A percentile compares a stretch with the other conserved stretches of the same genome.
phyloP scores from a whole-genome alignment of 2,329 filamentous ascomycete genomes.

The Arthrobotrys iridis region DNA sequence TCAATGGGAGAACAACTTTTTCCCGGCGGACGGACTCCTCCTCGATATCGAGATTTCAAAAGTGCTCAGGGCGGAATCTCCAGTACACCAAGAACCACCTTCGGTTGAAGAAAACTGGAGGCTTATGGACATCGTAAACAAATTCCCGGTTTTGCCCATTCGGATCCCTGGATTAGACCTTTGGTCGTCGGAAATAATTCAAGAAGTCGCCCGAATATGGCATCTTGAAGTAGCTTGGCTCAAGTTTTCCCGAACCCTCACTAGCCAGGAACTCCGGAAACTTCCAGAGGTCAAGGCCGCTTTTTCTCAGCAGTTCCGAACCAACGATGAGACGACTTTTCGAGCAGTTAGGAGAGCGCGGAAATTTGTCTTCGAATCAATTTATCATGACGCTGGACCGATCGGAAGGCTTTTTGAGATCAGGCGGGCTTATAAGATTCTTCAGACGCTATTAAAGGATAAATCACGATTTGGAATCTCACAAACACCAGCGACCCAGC shows the following conservation, averaged over 20 bases:
- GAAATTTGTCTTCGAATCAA: slow-evolving; percentile 7
- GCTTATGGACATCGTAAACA: slow-evolving; percentile 6
- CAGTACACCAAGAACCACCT: background rate
- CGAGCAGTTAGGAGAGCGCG: slow-evolving; percentile 4
- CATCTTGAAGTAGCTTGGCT: slow-evolving; percentile 30
- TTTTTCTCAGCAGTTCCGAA: slow-evolving; percentile 11
- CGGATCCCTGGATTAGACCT: slow-evolving; percentile 14
- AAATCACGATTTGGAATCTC: background rate
- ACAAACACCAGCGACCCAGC: slow-evolving; percentile 10
- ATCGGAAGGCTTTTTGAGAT: slow-evolving; percentile 27
- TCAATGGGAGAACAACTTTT: background rate
- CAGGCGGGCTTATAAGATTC: slow-evolving; percentile 7
- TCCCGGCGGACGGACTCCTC: background rate
- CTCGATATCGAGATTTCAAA: slow-evolving; percentile 23
- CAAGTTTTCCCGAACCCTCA: slow-evolving; percentile 15
- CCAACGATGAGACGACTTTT: background rate
- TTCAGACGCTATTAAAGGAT: background rate
- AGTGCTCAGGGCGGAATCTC: slow-evolving; percentile 8
- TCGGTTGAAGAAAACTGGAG: background rate
- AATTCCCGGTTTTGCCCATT: slow-evolving; percentile 10
- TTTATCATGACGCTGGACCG: slow-evolving; percentile 3
- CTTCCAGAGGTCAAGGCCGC: background rate
- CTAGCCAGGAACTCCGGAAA: background rate
- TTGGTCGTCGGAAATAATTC: slow-evolving; percentile 20
- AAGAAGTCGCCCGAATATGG: slow-evolving; percentile 33